A percentile compares a stretch with the other conserved stretches of the same genome.
phyloP scores from a whole-genome alignment of 805 yeast species.

The Suhomyces sp. region DNA sequence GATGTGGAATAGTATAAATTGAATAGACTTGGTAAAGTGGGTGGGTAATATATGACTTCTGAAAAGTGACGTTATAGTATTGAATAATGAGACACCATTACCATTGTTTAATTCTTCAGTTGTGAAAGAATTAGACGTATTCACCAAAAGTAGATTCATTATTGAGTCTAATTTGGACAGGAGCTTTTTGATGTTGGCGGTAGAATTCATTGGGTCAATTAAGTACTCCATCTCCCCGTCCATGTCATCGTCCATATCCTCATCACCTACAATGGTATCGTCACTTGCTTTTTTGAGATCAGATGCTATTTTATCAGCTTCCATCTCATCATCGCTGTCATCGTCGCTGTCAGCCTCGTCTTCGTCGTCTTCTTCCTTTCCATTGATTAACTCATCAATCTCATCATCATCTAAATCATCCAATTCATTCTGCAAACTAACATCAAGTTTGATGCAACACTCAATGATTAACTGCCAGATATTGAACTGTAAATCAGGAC shows the following conservation, averaged over 20 bases:
- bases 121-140: slow-evolving; percentile 49
- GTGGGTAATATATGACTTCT: slow-evolving; percentile 84
- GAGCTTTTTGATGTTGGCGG: slow-evolving; percentile 49
- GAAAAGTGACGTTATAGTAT: slow-evolving; percentile 72
- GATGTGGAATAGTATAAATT: slow-evolving; percentile 75
- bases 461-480: slow-evolving; percentile 83
- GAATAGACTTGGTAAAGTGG: slow-evolving; percentile 84
- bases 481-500: slow-evolving; percentile 68
- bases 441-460: slow-evolving; percentile 80
- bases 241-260: slow-evolving; percentile 24
- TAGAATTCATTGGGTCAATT: slow-evolving; percentile 37
- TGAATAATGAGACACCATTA: slow-evolving; percentile 65
- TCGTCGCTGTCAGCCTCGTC: slow-evolving; percentile 22
- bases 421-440: slow-evolving; percentile 82
- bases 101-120: slow-evolving; percentile 53
- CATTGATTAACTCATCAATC: slow-evolving; percentile 51
- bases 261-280: slow-evolving; percentile 20
- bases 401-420: slow-evolving; percentile 76
- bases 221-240: slow-evolving; percentile 45
- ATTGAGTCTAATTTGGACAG: slow-evolving; percentile 72
- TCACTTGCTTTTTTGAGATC: slow-evolving; percentile 33
- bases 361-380: slow-evolving; percentile 47
- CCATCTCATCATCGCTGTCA: slow-evolving; percentile 19
- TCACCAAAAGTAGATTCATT: slow-evolving; percentile 53
- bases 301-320: slow-evolving; percentile 21